Evolutionary conservation across 2,329 filamentous ascomycete species (phyloP), one percentile per base, ranked within the genome.

Genomic region (Biscogniauxia marginata): DNA sequence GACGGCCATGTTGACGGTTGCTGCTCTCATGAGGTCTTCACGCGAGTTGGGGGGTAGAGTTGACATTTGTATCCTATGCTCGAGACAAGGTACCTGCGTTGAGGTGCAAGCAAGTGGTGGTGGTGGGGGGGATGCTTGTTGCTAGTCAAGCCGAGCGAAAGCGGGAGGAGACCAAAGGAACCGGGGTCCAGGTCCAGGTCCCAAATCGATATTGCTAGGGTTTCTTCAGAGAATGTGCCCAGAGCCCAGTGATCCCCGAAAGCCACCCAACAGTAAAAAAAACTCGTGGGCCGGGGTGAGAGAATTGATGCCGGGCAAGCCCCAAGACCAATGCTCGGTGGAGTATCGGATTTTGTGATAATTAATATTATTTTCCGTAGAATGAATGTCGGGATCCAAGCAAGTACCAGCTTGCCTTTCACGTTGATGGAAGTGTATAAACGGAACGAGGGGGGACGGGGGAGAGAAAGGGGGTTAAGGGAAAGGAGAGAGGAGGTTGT

Each of bases 41-140:
- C 74, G 77, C 70, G 80, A 75, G 75, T 82, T 81, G 81, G 84
- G 84, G 84, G 84, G 78, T 78, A 81, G 79, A 75, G 79, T 81
- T 79, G 84, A 83, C 84, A 87, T 88, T 86, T 84, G 79, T 82
- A 81, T 72, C 70, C 73, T 74, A 67, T 64, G 64, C 64, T 67
- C 59, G 63, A 63, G 57, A 58, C 59, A 46, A 74, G 71, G 75
- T 76, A 77, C 75, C 75, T 76, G 74, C 73, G 70, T 73, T 67
- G 68, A 70, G 67, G 63, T 70, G 67, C 68, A 67, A 68, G 67
- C 65, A 63, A 62, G 65, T 63, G 57, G 58, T 57, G 54, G 57
- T 63, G 61, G 59, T 63, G 60, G 61, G 60, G 59, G 55, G 61
- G 57, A 70, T 67, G 67, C 70, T 67, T 62, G 65, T 63, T 56